Percentiles rank a stretch among this genome's conserved stretches.
phyloP scores from a whole-genome alignment of 2,329 filamentous ascomycete species.

The Conoideocrella luteorostrata region DNA sequence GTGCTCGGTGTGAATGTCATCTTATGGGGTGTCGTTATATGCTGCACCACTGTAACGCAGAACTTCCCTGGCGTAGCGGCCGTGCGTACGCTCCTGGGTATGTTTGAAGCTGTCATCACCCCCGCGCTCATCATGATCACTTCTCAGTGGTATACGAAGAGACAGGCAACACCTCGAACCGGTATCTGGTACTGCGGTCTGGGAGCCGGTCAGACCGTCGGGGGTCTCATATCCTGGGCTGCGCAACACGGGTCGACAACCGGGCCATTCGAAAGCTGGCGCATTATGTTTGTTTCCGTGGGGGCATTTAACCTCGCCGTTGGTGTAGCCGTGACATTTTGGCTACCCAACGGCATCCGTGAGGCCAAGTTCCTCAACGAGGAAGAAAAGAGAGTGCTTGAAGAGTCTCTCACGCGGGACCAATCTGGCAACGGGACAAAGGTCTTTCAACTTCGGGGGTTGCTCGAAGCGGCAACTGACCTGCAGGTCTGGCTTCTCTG shows the following conservation, averaged over 20 bases:
- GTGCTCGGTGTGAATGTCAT: slow-evolving; percentile 27
- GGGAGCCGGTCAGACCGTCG: slow-evolving; percentile 28
- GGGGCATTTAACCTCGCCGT: slow-evolving; percentile 40
- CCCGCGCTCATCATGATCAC: slow-evolving; percentile 47
- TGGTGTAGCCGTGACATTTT: slow-evolving; percentile 33
- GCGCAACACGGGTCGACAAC: slow-evolving; percentile 39
- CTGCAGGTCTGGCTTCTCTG: slow-evolving; percentile 35
- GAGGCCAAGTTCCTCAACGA: slow-evolving; percentile 16
- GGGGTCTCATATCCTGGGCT: slow-evolving; percentile 42
- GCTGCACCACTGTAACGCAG: slow-evolving; percentile 34
- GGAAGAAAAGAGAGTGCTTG: slow-evolving; percentile 33
- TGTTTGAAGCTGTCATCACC: slow-evolving; percentile 42
- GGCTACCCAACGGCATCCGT: slow-evolving; percentile 33
- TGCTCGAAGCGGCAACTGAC: slow-evolving; percentile 34
- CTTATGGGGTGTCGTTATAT: slow-evolving; percentile 32
- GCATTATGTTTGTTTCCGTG: slow-evolving; percentile 46
- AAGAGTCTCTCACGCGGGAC: slow-evolving; percentile 51
- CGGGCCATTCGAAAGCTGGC: slow-evolving; percentile 33
- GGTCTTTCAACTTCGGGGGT: slow-evolving; percentile 31
- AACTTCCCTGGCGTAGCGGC: slow-evolving; percentile 35
- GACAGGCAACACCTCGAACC: slow-evolving; percentile 38
- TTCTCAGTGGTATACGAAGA: slow-evolving; percentile 31
- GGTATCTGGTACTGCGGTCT: slow-evolving; percentile 27
- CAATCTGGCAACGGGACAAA: slow-evolving; percentile 34
- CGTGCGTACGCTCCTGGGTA: slow-evolving; percentile 38